Evolutionary conservation across 179 eudicot species (phyloP), one percentile per base, ranked within the genome.

Genomic region (Spinacia oleracea): DNA sequence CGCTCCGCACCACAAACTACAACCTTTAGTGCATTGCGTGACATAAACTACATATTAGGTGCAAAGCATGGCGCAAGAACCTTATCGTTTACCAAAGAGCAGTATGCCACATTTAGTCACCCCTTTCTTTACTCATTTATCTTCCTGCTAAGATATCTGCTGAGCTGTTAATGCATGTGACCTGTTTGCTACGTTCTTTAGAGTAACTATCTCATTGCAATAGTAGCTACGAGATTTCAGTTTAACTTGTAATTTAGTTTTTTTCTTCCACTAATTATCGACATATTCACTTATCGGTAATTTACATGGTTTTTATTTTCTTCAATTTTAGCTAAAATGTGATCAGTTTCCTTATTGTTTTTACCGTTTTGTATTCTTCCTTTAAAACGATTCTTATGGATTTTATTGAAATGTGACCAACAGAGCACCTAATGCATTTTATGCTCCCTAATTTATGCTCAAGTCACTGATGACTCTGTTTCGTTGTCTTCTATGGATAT

Each of bases 401-500:
- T 46, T 67, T 25, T 46, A 12, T 73, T 25, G 16, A 20, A 75
- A 16, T 48, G 48, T 55, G 68, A 50, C 77, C 53, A 48, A 65
- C 15, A 31, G 53, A 46, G 74, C 60, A 65, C 45, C 66, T 65
- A 55, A 29, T 63, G 53, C 59, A 73, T 20, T 10, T 38, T 12
- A 42, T 73, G 40, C 66, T 45, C 34, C 21, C 70, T 51, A 23
- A 2, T 27, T 14, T 27, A 42, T 62, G 18, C 31, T 70, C 34
- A 8, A 34, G 32, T 62, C 35, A 11, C 74, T 29, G 18, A 8
- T 31, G 6, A 25, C 48, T 80, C 73, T 68, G 31, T 74, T 50
- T 27, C 23, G 65, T 56, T 18, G 53, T 50, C 77, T 83, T 73
- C 67, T 67, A 9, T 78, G 74, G 40, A 32, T 69, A 27, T 85